Conservation (phyloP, 2,329 filamentous ascomycete species). For the Fusarium sp. region DNA sequence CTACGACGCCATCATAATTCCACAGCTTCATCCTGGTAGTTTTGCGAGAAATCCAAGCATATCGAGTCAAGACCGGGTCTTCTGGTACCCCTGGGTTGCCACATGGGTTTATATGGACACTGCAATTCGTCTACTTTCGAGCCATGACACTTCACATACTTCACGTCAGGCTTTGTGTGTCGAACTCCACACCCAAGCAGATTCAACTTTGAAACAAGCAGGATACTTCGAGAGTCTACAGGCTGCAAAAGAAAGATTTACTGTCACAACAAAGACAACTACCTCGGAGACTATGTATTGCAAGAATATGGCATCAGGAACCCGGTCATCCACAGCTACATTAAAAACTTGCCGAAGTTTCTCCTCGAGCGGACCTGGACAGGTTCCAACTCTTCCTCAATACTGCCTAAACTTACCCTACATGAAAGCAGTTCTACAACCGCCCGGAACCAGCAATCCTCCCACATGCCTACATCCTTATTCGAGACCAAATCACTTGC, state of each 20-base stretch:
- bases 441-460: not conserved
- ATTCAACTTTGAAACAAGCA: not conserved
- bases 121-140: not conserved
- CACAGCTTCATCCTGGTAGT: not conserved
- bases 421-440: not conserved
- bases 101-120: fast-evolving
- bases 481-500: too few relatives aligned
- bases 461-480: too few relatives aligned
- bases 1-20: not conserved
- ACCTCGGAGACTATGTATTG: fast-evolving
- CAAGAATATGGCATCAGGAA: fast-evolving
- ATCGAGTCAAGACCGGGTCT: not conserved
- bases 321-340: not conserved
- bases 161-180: fast-evolving
- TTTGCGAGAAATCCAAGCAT: not conserved
- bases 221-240: not conserved
- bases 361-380: not conserved
- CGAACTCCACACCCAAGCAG: not conserved
- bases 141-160: fast-evolving
- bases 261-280: not conserved
- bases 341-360: not conserved
- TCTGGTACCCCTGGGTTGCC: not conserved
- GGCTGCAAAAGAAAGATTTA: fast-evolving
- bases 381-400: not conserved
- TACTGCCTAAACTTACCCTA: not conserved